These are phyloP conservation scores for Achaetomium macrosporum DNA, from an alignment of 2,329 filamentous ascomycete species.

Conservation along the genomic window DNA sequence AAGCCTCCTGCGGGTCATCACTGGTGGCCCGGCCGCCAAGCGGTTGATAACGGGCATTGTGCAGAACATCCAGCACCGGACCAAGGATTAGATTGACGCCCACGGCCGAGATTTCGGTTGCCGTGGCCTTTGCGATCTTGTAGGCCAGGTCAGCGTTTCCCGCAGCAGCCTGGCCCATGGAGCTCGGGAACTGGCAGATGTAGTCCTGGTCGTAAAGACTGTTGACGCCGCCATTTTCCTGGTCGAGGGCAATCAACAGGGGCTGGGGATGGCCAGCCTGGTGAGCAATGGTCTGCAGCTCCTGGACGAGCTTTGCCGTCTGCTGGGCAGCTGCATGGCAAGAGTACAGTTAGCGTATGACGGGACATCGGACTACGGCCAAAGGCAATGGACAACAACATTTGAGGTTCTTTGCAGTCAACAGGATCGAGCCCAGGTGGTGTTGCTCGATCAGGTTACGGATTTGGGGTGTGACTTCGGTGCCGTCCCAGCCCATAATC, in stretches of 20 bases:
- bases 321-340: conserved; percentile 70
- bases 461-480: conserved; percentile 76
- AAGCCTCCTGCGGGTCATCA: conserved; percentile 92
- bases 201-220: conserved; percentile 93
- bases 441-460: conserved; percentile 73
- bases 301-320: conserved; percentile 79
- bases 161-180: conserved; percentile 94
- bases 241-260: conserved; percentile 83
- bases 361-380: not conserved
- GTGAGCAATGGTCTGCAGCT: conserved; percentile 87
- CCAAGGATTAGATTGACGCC: conserved; percentile 95
- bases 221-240: conserved; percentile 97
- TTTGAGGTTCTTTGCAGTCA: conserved; percentile 81
- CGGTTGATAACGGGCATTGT: conserved; percentile 85
- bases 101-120: conserved; percentile 84
- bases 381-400: conserved; percentile 46
- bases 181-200: conserved; percentile 92
- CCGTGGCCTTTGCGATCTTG: conserved; percentile 86
- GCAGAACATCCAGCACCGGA: conserved; percentile 87
- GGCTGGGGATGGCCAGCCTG: conserved; percentile 86
- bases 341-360: conserved; percentile 10
- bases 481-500: conserved; percentile 83
- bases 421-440: conserved; percentile 80
- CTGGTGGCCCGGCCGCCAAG: conserved; percentile 84
- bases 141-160: conserved; percentile 80